Conservation (phyloP, 225 moss, liverwort and hornwort genomes). For the Antitrichia curtipendula region DNA sequence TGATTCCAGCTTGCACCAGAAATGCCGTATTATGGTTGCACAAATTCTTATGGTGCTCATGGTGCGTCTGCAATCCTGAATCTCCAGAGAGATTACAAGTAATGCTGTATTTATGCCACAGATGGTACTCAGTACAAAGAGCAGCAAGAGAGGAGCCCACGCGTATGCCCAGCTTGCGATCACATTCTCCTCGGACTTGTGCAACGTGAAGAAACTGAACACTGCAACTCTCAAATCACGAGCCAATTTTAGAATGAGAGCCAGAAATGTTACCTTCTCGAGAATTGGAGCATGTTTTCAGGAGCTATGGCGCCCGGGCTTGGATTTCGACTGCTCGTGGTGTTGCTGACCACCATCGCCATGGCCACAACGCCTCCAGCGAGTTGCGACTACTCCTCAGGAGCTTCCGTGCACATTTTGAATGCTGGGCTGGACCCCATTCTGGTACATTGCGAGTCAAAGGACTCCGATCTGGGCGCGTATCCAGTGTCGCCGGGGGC, state of each 20-base stretch:
- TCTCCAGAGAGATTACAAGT: not conserved
- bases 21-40: not conserved
- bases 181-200: not conserved
- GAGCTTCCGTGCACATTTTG: constrained; percentile 32
- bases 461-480: constrained; percentile 37
- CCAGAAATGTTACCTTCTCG: not conserved
- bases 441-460: constrained; percentile 36
- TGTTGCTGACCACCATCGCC: not conserved
- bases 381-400: constrained; percentile 7
- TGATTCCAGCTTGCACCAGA: not conserved
- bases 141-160: not conserved
- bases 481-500: constrained; percentile 16
- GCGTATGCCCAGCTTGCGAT: not conserved
- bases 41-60: not conserved
- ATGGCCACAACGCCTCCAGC: not conserved
- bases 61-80: not conserved
- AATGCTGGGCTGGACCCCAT: constrained; percentile 18
- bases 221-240: not conserved
- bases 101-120: not conserved
- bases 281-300: not conserved
- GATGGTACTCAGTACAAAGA: not conserved
- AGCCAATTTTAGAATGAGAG: not conserved
- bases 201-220: not conserved
- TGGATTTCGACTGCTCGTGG: not conserved
- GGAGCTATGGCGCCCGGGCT: not conserved